A percentile compares a stretch with the other conserved stretches of the same genome.
phyloP scores from a whole-genome alignment of 2,329 filamentous ascomycete species.

The Diplodia mutila region DNA sequence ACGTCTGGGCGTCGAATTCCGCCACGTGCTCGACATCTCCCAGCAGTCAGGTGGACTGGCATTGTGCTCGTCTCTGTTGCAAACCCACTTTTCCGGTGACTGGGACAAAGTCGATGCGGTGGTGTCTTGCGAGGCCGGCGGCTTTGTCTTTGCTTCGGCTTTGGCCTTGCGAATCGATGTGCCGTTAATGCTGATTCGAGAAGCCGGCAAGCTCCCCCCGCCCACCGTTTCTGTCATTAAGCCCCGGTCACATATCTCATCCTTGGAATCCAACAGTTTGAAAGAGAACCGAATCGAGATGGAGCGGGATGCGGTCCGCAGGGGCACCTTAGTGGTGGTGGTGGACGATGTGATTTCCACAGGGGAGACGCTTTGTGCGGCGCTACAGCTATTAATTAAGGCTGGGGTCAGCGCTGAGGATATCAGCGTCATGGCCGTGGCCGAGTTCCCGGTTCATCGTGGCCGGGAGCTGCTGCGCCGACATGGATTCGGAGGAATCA shows the following conservation, averaged over 20 bases:
- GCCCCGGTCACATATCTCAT: constrained; percentile 58
- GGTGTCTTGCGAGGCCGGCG: constrained; percentile 61
- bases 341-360: constrained; percentile 65
- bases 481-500: constrained; percentile 33
- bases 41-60: constrained; percentile 56
- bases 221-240: constrained; percentile 57
- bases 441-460: no score
- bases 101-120: constrained; percentile 55
- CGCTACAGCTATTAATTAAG: constrained; percentile 40
- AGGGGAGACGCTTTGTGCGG: constrained; percentile 58
- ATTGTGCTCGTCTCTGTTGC: constrained; percentile 57
- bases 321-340: constrained; percentile 54
- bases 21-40: constrained; percentile 61
- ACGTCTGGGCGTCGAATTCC: constrained; percentile 56
- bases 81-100: constrained; percentile 50
- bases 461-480: no score
- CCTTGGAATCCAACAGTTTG: constrained; percentile 34
- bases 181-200: constrained; percentile 57
- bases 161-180: constrained; percentile 49
- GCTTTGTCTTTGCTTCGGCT: constrained; percentile 59
- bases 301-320: constrained; percentile 46
- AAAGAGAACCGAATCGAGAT: constrained; percentile 55
- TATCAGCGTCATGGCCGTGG: no score
- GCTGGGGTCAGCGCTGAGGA: no score
- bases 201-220: constrained; percentile 62